These are phyloP conservation scores for Scutellaria minor DNA, from an alignment of 257 asterid species.

Conservation along the genomic window DNA sequence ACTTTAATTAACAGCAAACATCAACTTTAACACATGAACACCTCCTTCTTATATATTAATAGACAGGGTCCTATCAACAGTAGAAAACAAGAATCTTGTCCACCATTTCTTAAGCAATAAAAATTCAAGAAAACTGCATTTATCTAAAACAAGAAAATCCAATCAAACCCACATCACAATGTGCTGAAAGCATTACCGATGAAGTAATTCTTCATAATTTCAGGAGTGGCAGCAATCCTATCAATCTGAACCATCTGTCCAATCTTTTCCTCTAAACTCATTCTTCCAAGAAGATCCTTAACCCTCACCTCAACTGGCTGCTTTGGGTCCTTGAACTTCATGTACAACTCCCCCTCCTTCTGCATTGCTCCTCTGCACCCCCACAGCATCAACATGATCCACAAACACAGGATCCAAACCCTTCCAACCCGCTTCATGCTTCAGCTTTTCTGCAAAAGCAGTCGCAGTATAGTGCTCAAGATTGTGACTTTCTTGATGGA, in stretches of 20 bases:
- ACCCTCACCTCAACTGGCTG: constrained; percentile 59
- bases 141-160: background rate
- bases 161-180: constrained; percentile 16
- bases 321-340: constrained; percentile 73
- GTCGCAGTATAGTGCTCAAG: constrained; percentile 14
- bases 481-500: constrained; percentile 4
- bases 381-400: constrained; percentile 50
- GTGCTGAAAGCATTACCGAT: constrained; percentile 55
- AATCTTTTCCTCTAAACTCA: constrained; percentile 79
- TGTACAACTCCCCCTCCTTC: constrained; percentile 42
- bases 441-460: constrained; percentile 19
- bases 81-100: background rate
- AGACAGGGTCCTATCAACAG: constrained; percentile 29
- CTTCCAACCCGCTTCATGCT: constrained; percentile 43
- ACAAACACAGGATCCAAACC: constrained; percentile 47
- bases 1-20: constrained; percentile 23
- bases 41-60: background rate
- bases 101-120: constrained; percentile 20
- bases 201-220: constrained; percentile 58
- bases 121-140: constrained; percentile 9
- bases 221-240: constrained; percentile 64
- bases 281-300: constrained; percentile 69
- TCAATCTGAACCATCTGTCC: constrained; percentile 98
- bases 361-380: constrained; percentile 45
- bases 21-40: background rate